phyloP scores from a whole-genome alignment of 495 filamentous ascomycete species.

The Hypoxylon cercidicola region DNA sequence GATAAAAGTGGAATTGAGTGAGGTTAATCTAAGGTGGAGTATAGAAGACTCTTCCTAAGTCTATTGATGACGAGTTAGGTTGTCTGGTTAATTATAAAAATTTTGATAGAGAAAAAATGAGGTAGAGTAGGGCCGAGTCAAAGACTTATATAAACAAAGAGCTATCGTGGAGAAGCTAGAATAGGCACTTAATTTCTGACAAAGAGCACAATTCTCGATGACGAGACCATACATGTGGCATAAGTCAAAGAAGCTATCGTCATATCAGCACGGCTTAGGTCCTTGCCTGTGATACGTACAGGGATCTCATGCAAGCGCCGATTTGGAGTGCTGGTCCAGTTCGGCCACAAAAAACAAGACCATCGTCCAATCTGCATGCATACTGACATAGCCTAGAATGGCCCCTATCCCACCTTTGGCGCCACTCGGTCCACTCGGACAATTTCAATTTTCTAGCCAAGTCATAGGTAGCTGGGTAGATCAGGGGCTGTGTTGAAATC shows the following conservation, averaged over 20 bases:
- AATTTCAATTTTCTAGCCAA: slow-evolving; percentile 28
- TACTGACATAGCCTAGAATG: slow-evolving; percentile 32
- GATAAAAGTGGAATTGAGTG: slow-evolving; percentile 7
- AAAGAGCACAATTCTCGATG: slow-evolving; percentile 11
- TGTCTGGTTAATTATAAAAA: not conserved
- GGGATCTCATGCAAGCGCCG: slow-evolving; percentile 30
- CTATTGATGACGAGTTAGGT: slow-evolving; percentile 6
- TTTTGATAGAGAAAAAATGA: slow-evolving; percentile 10
- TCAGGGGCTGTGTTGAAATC: slow-evolving; percentile 9
- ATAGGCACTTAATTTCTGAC: not conserved
- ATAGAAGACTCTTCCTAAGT: slow-evolving; percentile 10
- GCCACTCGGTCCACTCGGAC: slow-evolving; percentile 34
- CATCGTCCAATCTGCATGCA: slow-evolving; percentile 32
- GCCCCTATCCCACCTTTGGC: slow-evolving; percentile 20
- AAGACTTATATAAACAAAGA: slow-evolving; percentile 27
- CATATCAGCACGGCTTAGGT: slow-evolving; percentile 20
- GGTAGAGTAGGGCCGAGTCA: slow-evolving; percentile 8
- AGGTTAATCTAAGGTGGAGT: slow-evolving; percentile 1
- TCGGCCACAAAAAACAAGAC: slow-evolving; percentile 27
- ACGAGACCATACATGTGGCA: slow-evolving; percentile 25
- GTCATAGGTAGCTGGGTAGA: slow-evolving; percentile 3
- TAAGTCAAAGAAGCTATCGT: slow-evolving; percentile 36
- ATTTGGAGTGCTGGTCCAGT: slow-evolving; percentile 21
- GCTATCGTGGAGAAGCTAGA: slow-evolving; percentile 17
- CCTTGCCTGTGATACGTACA: slow-evolving; percentile 21